Percentiles rank a stretch among this genome's conserved stretches.
These are phyloP conservation scores for Mycosphaerella sp. DNA, from an alignment of 2,329 filamentous ascomycete species.

Conservation along the genomic window DNA sequence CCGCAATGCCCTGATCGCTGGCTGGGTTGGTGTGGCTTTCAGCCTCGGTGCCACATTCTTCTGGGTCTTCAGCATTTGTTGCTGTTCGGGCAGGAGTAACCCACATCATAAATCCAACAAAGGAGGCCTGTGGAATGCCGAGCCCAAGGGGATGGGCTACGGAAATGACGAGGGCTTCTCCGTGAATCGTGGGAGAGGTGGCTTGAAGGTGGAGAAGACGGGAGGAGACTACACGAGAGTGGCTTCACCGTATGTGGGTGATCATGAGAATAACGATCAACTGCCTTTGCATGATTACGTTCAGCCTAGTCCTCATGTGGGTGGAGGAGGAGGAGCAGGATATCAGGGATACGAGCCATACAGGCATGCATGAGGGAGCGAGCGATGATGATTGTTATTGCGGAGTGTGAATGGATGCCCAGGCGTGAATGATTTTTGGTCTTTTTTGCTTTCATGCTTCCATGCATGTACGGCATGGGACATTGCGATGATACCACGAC, in stretches of 20 bases:
- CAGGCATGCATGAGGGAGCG: conserved; percentile 25
- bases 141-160: conserved; percentile 28
- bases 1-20: conserved; percentile 60
- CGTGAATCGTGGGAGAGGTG: conserved; percentile 21
- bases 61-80: conserved; percentile 90
- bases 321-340: conserved; percentile 15
- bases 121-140: conserved; percentile 32
- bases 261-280: conserved; percentile 24
- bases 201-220: conserved; percentile 52
- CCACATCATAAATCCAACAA: conserved; percentile 41
- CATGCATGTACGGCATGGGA: neutral
- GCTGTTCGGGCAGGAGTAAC: conserved; percentile 65
- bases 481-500: conserved; percentile 20
- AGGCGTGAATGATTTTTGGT: neutral
- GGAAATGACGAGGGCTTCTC: conserved; percentile 6
- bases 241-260: conserved; percentile 37
- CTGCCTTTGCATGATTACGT: conserved; percentile 26
- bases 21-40: conserved; percentile 77
- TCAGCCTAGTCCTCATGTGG: conserved; percentile 18
- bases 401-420: no score
- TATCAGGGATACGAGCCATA: conserved; percentile 45
- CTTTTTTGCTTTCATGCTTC: neutral
- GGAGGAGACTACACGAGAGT: conserved; percentile 57
- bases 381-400: neutral
- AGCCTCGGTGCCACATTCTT: conserved; percentile 71